Base-by-base conservation (phyloP, 179 eudicot species). In the Silene coronaria region DNA sequence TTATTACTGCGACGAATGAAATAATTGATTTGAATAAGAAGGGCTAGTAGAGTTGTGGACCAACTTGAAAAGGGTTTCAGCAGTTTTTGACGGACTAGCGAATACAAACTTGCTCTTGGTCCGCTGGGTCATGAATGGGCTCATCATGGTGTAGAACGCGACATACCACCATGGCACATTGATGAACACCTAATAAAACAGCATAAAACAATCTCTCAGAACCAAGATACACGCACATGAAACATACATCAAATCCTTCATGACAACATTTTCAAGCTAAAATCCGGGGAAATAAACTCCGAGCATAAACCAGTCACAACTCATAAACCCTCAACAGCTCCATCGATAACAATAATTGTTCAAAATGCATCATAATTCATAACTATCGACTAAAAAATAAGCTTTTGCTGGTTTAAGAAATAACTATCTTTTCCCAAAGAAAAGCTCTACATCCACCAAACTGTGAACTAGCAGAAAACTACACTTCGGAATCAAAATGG, bases 81-180 rank as follows among this genome's bases (percentile, higher is more conserved):
- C 82, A 38, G 85, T 85, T 84, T 71, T 90, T 2, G 91, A 78
- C 13, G 95, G 88, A 32, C 90, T 82, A 26, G 86, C 87, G 65
- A 88, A 84, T 26, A 90, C 88, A 68, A 87, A 85, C 84, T 90
- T 91, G 90, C 87, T 90, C 87, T 86, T 91, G 74, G 87, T 90
- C 77, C 90, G 88, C 82, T 87, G 95, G 6, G 91, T 88, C 67
- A 91, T 72, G 86, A 88, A 87, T 27, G 97, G 91, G 8, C 88
- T 79, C 17, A 86, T 79, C n/a, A 91, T 73, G 17, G 89, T 80
- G 72, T 84, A 76, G 81, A 87, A 88, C 2, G 90, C 92, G 60
- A 84, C 75, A 64, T 88, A 90, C 87, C 87, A 91, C 78, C 86
- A 91, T 23, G 97, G 95, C 62, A 86, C 92, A 84, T 91, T 91